Conservation (phyloP, 306 rosid species). For the Casuarina glauca region DNA sequence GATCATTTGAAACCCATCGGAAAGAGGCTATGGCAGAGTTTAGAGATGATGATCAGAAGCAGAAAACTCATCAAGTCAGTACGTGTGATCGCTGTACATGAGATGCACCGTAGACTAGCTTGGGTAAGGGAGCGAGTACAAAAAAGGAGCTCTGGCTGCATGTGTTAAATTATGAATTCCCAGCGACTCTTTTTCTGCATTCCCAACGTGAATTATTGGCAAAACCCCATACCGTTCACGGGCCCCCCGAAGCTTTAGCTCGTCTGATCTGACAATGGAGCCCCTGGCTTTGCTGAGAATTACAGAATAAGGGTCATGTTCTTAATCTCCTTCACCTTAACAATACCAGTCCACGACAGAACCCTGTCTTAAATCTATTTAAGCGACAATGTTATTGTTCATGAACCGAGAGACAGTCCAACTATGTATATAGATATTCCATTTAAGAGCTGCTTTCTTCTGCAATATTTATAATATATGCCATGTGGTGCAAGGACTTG, state of each 20-base stretch:
- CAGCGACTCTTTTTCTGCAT: slow-evolving; percentile 13
- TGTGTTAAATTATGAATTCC: slow-evolving; percentile 16
- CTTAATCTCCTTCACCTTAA: not conserved
- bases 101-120: no score
- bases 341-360: not conserved
- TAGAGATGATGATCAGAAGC: no score
- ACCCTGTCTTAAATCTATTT: not conserved
- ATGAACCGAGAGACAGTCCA: slow-evolving; percentile 21
- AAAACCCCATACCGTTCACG: slow-evolving; percentile 29
- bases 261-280: slow-evolving; percentile 1
- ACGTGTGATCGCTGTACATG: no score
- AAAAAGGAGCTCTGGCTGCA: slow-evolving; percentile 2
- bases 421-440: not conserved
- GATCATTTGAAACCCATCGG: no score
- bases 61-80: no score
- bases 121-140: not conserved
- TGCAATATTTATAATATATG: slow-evolving; percentile 1
- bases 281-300: slow-evolving; percentile 23
- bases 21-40: not conserved
- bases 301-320: slow-evolving; percentile 7
- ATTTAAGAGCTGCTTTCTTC: not conserved
- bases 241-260: slow-evolving; percentile 13
- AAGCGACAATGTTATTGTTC: not conserved
- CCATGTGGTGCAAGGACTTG: not conserved
- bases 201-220: slow-evolving; percentile 38